Conservation (phyloP, 495 filamentous ascomycete genomes). For the Tuber indicum region DNA sequence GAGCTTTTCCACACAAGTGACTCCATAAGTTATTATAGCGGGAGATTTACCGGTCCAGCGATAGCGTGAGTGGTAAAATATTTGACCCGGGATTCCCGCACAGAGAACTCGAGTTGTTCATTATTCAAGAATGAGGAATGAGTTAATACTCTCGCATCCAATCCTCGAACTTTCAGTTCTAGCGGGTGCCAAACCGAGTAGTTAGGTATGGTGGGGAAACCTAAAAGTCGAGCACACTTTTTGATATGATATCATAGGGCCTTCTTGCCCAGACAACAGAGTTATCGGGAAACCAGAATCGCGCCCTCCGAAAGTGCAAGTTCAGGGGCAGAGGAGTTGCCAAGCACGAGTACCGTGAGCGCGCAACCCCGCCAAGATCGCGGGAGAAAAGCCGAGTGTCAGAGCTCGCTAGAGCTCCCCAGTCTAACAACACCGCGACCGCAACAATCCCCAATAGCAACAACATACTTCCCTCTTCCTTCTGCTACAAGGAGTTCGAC, state of each 20-base stretch:
- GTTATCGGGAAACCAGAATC: constrained; percentile 18
- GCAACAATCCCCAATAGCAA: too few species aligned
- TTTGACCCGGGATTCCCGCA: too few species aligned
- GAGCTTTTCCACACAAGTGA: too few species aligned
- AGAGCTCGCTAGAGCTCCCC: too few species aligned
- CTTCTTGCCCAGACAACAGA: constrained; percentile 8
- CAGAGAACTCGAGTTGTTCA: too few species aligned
- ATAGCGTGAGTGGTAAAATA: too few species aligned
- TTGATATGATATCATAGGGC: constrained; percentile 4
- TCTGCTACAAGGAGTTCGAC: constrained; percentile 18
- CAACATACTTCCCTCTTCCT: too few species aligned
- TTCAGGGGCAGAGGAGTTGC: constrained; percentile 19
- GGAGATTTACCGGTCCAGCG: too few species aligned
- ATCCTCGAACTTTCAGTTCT: background rate
- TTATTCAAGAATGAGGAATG: too few species aligned
- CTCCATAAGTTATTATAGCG: too few species aligned
- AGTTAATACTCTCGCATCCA: too few species aligned
- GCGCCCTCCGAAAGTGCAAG: constrained; percentile 8
- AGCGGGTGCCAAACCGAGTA: constrained; percentile 15
- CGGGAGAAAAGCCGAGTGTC: constrained; percentile 11
- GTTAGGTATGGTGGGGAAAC: constrained; percentile 16
- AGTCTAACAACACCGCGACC: too few species aligned
- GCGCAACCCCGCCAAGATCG: constrained; percentile 23
- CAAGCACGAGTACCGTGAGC: constrained; percentile 12
- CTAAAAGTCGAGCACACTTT: constrained; percentile 18